phyloP scores from a whole-genome alignment of 306 rosid species.

The Sechiopsis laciniata region DNA sequence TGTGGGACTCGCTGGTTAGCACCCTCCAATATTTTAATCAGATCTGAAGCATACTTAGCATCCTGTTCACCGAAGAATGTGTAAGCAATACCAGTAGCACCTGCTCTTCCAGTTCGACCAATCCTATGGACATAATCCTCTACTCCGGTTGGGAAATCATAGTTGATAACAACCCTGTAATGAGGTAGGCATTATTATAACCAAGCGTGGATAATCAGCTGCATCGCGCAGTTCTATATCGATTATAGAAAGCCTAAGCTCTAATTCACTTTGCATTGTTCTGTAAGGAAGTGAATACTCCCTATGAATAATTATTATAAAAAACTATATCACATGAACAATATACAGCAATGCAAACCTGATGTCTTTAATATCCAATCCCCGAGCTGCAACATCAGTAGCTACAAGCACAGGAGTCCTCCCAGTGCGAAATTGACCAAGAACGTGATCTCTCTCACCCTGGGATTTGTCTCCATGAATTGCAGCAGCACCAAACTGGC shows the following conservation, averaged over 20 bases:
- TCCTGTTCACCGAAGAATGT: conserved; percentile 95
- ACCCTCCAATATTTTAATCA: conserved; percentile 92
- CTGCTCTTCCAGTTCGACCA: conserved; percentile 99
- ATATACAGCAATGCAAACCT: conserved; percentile 37
- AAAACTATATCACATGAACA: neutral
- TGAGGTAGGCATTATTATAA: neutral
- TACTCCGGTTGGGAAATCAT: conserved; percentile 94
- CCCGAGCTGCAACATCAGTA: conserved; percentile 98
- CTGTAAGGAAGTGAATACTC: too few species aligned
- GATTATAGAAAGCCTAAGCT: neutral
- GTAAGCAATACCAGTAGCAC: conserved; percentile 89
- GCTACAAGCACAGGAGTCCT: conserved; percentile 95
- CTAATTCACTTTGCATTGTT: neutral
- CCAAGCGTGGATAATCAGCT: neutral
- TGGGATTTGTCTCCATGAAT: conserved; percentile 99
- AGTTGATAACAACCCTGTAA: conserved; percentile 87
- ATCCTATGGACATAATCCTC: conserved; percentile 99
- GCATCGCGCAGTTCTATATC: neutral
- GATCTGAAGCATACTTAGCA: conserved; percentile 83
- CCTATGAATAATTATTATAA: too few species aligned
- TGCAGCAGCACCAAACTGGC: conserved; percentile 94
- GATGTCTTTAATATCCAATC: conserved; percentile 89
- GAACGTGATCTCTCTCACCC: conserved; percentile 83
- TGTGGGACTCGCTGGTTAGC: conserved; percentile 85
- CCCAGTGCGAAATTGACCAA: conserved; percentile 79